Evolutionary conservation across 164 flowering plant genomes (phyloP).

Genomic region (Vitis rotundifolia): DNA sequence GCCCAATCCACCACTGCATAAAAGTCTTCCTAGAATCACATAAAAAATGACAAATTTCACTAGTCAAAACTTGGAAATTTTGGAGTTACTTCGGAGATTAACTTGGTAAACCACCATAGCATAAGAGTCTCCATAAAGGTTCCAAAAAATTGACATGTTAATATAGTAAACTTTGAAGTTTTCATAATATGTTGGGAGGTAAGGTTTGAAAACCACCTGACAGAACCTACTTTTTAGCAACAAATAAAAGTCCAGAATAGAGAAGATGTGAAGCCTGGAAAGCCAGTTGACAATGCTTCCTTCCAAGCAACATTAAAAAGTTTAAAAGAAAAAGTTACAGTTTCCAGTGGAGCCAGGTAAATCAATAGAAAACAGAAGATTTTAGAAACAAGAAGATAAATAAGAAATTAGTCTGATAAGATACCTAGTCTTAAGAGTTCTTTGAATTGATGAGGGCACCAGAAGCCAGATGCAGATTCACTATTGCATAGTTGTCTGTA

Average conservation of each 20-base stretch:
- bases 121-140: no score
- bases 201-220: no score
- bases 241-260: no score
- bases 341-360: neutral
- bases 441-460: neutral
- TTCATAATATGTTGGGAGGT: no score
- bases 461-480: no score
- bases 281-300: no score
- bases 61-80: neutral
- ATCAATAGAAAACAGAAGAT: neutral
- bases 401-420: neutral
- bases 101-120: no score
- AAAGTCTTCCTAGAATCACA: slow-evolving; percentile 74
- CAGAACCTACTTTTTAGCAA: no score
- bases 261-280: neutral
- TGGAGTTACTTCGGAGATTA: neutral
- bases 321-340: neutral
- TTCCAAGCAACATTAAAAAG: neutral
- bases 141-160: no score
- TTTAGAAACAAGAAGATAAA: neutral
- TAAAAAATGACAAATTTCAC: neutral
- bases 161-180: no score
- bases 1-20: slow-evolving; percentile 99
- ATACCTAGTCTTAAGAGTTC: neutral
- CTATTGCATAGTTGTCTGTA: neutral